Conservation (phyloP, 257 asterid genomes). For the Scutellaria barbata region DNA sequence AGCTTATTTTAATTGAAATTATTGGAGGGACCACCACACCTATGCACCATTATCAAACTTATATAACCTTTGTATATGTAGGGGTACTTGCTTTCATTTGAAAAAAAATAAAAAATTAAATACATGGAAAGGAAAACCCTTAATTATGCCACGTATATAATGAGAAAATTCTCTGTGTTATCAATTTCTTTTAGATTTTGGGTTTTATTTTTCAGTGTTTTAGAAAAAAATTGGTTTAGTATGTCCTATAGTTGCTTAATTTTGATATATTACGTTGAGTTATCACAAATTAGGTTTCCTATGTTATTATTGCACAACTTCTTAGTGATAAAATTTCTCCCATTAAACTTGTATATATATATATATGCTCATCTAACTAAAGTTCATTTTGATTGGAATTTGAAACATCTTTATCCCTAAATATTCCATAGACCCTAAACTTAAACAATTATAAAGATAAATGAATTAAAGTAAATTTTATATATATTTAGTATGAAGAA, state of each 20-base stretch:
- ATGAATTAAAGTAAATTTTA: constrained; percentile 3
- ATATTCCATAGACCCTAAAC: neutral
- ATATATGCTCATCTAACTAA: neutral
- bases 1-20: constrained; percentile 3
- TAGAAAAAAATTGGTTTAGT: neutral
- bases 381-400: neutral
- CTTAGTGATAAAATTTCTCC: neutral
- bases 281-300: constrained; percentile 13
- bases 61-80: neutral
- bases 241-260: neutral
- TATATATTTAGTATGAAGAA: neutral
- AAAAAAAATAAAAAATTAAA: neutral
- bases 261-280: neutral
- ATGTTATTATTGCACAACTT: neutral
- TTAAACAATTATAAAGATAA: neutral
- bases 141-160: too few relatives aligned
- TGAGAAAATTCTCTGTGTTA: too few relatives aligned
- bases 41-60: constrained; percentile 12
- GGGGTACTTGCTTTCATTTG: constrained; percentile 26
- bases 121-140: too few relatives aligned
- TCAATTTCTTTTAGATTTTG: too few relatives aligned
- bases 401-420: neutral
- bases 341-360: neutral
- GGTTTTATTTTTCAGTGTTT: too few relatives aligned
- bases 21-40: constrained; percentile 43